Base-by-base conservation (phyloP, 192 early-diverging fungal genomes). In the Coemansia sp. region DNA sequence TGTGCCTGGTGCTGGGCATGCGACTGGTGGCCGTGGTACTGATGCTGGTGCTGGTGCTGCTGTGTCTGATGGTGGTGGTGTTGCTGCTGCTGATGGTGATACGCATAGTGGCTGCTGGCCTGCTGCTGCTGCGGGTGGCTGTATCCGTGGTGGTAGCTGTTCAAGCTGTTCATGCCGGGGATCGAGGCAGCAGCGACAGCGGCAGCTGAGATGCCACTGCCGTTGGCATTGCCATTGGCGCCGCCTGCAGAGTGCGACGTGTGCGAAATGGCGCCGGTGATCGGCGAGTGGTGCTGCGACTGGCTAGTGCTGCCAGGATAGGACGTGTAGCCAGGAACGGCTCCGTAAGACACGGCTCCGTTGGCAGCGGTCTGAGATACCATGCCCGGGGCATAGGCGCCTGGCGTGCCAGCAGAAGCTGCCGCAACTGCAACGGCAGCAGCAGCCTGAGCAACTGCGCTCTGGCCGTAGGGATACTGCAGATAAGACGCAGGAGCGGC, bases 221-320 rank as follows among this genome's bases (percentile, higher is more conserved):
- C 54, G 5, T 57, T 20, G 50, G 60, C 55, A 59, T 67, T 69
- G 55, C 64, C 58, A 20, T 25, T 38, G 4, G 58, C 40, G n/a
- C 64, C 58, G 36, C 58, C 58, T 2, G 58, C 58, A 4, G 58
- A 45, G 20, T 76, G 68, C 5, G 77, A 45, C 17, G 77, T 57
- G 58, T 80, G 77, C 25, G 64, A 31, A 18, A 65, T 58, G 28
- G 72, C 66, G 48, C 60, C 56, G 32, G 77, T 36, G 36, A 75
- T 80, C 1, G 77, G 77, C 65, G 77, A 80, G 69, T 80, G 77
- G 67, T 80, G 77, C 61, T 80, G 77, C 58, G 77, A 80, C 66
- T 80, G 77, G 63, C 61, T 75, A 56, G 55, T 75, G 67, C 77
- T 80, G 51, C 63, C 69, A 12, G 77, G 77, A 12, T 80, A 80